Evolutionary conservation across 176 grass and related monocot species (phyloP), one percentile per base, ranked within the genome.

Genomic region (Triticum dicoccoides): DNA sequence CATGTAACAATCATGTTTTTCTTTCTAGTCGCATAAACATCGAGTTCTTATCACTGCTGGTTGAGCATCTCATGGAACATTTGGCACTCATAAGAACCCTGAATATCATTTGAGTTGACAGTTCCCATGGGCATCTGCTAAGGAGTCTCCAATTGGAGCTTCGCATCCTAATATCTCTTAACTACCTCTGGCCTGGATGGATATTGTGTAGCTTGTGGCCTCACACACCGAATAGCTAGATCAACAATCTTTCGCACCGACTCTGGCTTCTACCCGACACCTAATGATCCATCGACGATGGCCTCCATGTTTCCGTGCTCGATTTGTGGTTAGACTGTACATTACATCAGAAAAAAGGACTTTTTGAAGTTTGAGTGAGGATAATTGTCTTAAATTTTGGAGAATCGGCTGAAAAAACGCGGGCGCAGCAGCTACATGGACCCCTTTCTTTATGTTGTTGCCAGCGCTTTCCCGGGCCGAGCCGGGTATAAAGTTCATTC

Each of bases 111-210:
- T 39, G 9, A 71, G 35, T 38, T 18, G 33, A 4, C 17, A 21
- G 13, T 37, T 69, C 4, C 17, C 67, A 69, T 52, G 27, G 11
- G 7, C 65, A 65, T 65, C 33, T 90, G 38, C 52, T 9, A 27
- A 21, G 81, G 61, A 1, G 9, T 4, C 65, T 82, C 80, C 20
- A 17, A 54, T 4, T 62, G 82, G 4, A 78, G 78, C 39, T 96
- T 85, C 21, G 87, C 93, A 9, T 92, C 91, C 83, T 90, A 77
- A 96, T 94, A 66, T 96, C 96, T 82, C 92, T 94, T 24, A 96
- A 94, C 81, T 70, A 98, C 77, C 61, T 96, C 93, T 4, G 93
- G 82, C 33, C 92, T 92, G 0, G 88, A 47, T 1, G 92, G 91
- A 23, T 93, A 88, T 61, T 87, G 87, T 2, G 65, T 44, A 2